Percentiles rank a stretch among this genome's conserved stretches.
Conservation (phyloP, 2,329 filamentous ascomycete species). For the Fusarium hostae region DNA sequence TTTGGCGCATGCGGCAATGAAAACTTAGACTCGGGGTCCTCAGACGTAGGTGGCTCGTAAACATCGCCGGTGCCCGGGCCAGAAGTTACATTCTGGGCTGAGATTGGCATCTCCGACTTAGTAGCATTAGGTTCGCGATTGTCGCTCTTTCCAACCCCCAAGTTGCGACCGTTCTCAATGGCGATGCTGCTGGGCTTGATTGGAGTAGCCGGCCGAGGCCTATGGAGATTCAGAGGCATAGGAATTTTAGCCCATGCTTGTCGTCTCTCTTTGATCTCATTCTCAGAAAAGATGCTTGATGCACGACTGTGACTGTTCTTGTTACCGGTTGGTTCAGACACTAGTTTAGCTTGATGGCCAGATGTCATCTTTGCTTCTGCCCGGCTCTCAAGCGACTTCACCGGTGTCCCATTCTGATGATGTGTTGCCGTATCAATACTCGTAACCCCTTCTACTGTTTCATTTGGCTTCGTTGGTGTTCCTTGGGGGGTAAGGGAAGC, state of each 20-base stretch:
- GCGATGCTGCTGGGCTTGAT: not conserved
- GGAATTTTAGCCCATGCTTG: conserved; percentile 50
- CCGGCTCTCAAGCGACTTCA: not conserved
- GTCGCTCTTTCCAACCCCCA: not conserved
- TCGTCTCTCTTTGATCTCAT: conserved; percentile 48
- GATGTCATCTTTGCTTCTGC: not conserved
- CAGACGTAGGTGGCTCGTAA: conserved; percentile 9
- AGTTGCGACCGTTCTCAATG: not conserved
- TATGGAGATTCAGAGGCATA: conserved; percentile 47
- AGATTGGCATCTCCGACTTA: conserved; percentile 19
- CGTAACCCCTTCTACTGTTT: not conserved
- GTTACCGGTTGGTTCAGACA: not conserved
- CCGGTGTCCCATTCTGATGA: not conserved
- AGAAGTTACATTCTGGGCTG: conserved; percentile 13
- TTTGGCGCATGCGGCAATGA: not conserved
- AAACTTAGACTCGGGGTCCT: not conserved
- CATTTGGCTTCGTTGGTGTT: not conserved
- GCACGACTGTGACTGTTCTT: conserved; percentile 14
- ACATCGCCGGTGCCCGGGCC: conserved; percentile 22
- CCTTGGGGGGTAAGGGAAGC: not conserved
- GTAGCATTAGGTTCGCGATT: conserved; percentile 8
- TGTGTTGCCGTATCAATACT: not conserved
- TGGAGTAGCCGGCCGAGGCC: conserved; percentile 17
- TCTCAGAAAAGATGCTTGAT: conserved; percentile 44
- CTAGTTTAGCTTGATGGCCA: not conserved